Evolutionary conservation across 2,329 filamentous ascomycete genomes (phyloP).

Genomic region (Botrytis deweyae): DNA sequence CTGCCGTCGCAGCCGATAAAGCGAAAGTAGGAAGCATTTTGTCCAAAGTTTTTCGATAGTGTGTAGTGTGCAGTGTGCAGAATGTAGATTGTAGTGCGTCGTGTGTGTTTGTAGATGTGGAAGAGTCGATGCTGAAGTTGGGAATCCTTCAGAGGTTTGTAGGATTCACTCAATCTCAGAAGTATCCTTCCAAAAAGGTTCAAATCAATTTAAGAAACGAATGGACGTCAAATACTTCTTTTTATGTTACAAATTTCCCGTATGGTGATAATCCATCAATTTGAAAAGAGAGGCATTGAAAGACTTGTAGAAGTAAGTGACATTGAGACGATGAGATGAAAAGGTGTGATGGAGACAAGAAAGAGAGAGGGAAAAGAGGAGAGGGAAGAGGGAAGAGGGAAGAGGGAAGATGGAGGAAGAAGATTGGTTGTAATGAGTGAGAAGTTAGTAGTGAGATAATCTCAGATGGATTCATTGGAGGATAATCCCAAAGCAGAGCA

Average conservation of each 20-base stretch:
- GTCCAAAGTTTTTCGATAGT: neutral
- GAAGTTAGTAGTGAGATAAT: neutral
- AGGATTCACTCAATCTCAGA: conserved; percentile 6
- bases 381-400: conserved; percentile 1
- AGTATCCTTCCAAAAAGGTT: conserved; percentile 4
- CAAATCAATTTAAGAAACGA: conserved; percentile 23
- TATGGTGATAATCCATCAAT: conserved; percentile 6
- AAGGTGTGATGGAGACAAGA: neutral
- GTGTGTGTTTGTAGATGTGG: neutral
- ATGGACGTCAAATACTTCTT: conserved; percentile 26
- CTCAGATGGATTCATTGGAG: neutral
- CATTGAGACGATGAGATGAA: neutral
- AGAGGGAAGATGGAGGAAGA: neutral
- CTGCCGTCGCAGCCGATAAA: conserved; percentile 29
- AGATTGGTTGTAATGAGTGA: neutral
- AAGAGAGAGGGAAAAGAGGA: neutral
- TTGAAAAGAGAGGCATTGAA: conserved; percentile 1
- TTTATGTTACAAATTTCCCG: neutral
- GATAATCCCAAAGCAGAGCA: conserved; percentile 1
- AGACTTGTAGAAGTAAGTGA: conserved; percentile 10
- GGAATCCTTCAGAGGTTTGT: neutral
- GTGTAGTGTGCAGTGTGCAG: neutral
- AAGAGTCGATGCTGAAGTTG: neutral
- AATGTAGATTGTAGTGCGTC: neutral
- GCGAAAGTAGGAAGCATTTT: conserved; percentile 32